These are phyloP conservation scores for Monsonia emarginata DNA, from an alignment of 441 rosid species.

Conservation along the genomic window DNA sequence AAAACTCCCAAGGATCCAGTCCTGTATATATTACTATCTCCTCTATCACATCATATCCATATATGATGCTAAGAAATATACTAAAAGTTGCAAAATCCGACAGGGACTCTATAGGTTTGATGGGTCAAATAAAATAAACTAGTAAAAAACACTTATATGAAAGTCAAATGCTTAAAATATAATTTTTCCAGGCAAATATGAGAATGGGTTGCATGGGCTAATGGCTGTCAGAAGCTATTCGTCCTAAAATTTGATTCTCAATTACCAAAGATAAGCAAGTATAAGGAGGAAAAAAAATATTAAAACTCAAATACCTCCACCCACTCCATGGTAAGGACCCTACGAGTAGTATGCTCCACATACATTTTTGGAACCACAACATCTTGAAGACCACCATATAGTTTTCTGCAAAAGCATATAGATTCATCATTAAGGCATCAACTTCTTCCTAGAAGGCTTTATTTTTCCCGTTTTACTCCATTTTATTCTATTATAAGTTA, in stretches of 20 bases:
- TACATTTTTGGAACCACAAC: constrained; percentile 81
- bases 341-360: constrained; percentile 63
- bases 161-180: neutral
- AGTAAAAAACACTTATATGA: neutral
- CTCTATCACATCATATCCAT: neutral
- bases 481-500: too few species aligned
- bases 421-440: constrained; percentile 12
- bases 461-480: neutral
- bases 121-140: neutral
- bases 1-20: neutral
- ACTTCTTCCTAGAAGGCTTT: constrained; percentile 2
- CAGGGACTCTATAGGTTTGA: neutral
- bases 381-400: constrained; percentile 68
- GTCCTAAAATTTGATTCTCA: neutral
- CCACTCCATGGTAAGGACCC: constrained; percentile 93
- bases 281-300: neutral
- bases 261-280: neutral
- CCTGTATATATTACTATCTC: neutral
- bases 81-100: neutral
- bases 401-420: constrained; percentile 40
- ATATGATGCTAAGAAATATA: neutral
- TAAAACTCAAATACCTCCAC: constrained; percentile 51
- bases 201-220: neutral
- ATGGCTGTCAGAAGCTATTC: neutral
- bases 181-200: neutral